Evolutionary conservation across 208 protist genomes (phyloP), one percentile per base, ranked within the genome.

Genomic region (Trypanosoma melophagium): DNA sequence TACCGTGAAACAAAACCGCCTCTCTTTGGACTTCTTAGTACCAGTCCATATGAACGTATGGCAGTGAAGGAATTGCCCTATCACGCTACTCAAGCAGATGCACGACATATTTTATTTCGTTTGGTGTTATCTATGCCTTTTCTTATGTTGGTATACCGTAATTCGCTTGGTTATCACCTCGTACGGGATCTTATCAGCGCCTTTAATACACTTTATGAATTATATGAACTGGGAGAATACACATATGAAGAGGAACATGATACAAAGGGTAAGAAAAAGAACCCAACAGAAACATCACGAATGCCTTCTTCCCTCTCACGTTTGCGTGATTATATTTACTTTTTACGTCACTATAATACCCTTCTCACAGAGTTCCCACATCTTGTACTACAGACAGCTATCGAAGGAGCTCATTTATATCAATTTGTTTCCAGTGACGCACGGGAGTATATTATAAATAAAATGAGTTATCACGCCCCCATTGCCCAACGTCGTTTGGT

Each of bases 51-150:
- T 56, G 75, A 90, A 63, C 81, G 89, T 0, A 73, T 74, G 25
- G 83, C 85, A 12, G 80, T 89, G 54, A 92, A 91, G 77, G 86
- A 92, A 69, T 59, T 95, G 22, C 38, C 78, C 7, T 86, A 87
- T 54, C 89, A 95, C 57, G 63, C 61, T 22, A 62, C 71, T 12
- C 28, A 75, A 22, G 75, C 66, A 19, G 40, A 69, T 3, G 51
- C 76, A 42, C 87, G 77, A 76, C 31, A 73, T 16, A 60, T 83
- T 54, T 55, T 95, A 9, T 82, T 90, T 73, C 60, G 54, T n/a
- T 60, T 81, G 3, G 61, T 88, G 0, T 72, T 93, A 8, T 89
- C 90, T 0, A 61, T 90, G 31, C 73, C 80, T 0, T 93, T 89
- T 54, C 13, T 95, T 44, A 77, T 81, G 77, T 50, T 77, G 45